Conservation (phyloP, 371 early-diverging fungal species). For the Syncephalis plumigaleata region DNA sequence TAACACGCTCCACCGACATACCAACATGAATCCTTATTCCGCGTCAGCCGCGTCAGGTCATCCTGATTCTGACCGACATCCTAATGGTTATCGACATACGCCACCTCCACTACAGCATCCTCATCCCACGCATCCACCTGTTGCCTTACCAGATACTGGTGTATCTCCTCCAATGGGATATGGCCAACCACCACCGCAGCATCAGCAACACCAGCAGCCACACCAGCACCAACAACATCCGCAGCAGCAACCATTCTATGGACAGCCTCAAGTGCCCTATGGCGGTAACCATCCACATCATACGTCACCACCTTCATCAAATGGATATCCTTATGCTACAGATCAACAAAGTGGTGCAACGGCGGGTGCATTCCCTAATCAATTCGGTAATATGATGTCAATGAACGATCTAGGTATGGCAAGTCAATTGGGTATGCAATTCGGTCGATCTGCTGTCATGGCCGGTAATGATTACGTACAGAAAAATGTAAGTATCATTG, state of each 20-base stretch:
- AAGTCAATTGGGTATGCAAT: conserved; percentile 90
- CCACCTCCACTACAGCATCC: conserved; percentile 59
- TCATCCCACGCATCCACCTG: conserved; percentile 44
- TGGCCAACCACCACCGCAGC: conserved; percentile 14
- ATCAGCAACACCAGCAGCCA: conserved; percentile 10
- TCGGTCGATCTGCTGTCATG: conserved; percentile 78
- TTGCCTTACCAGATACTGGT: conserved; percentile 32
- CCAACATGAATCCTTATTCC: too few relatives aligned
- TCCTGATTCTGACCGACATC: too few relatives aligned
- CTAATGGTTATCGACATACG: conserved; percentile 10
- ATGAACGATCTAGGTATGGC: conserved; percentile 48
- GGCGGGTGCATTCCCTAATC: too few relatives aligned
- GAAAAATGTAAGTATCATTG: conserved; percentile 53
- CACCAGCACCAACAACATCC: conserved; percentile 17
- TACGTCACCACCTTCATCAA: conserved; percentile 16
- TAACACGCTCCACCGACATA: too few relatives aligned
- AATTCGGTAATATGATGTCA: conserved; percentile 10
- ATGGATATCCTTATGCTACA: conserved; percentile 16
- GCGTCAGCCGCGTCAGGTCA: too few relatives aligned
- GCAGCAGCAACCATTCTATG: conserved; percentile 11
- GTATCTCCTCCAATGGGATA: conserved; percentile 4
- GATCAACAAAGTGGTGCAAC: too few relatives aligned
- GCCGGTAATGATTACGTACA: conserved; percentile 83
- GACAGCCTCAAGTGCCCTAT: conserved; percentile 4
- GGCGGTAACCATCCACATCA: conserved; percentile 19